A percentile compares a stretch with the other conserved stretches of the same genome.
Evolutionary conservation across 345 rosid species (phyloP).

Genomic region (Lepidium sativum): DNA sequence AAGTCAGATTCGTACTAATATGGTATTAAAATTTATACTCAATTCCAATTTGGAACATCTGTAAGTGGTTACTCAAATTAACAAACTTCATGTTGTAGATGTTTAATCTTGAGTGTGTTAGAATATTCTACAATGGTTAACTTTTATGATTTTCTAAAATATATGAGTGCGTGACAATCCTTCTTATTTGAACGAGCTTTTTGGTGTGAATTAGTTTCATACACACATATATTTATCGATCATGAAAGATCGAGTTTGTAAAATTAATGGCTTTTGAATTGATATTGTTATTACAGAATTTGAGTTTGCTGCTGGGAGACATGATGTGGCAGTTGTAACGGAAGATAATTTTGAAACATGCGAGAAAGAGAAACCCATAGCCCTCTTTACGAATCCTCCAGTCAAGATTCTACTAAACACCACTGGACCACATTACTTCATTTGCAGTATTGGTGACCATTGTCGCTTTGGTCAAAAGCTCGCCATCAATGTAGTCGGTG

Average conservation of each 20-base stretch:
- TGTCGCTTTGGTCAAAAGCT: conserved; percentile 43
- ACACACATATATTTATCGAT: too few species aligned
- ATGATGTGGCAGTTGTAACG: conserved; percentile 45
- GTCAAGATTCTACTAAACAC: conserved; percentile 34
- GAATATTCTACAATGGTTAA: too few species aligned
- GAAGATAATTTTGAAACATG: conserved; percentile 33
- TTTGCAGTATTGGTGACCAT: conserved; percentile 36
- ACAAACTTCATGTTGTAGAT: too few species aligned
- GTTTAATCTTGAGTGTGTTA: too few species aligned
- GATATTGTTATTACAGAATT: conserved; percentile 30
- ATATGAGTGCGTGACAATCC: too few species aligned
- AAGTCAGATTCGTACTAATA: too few species aligned
- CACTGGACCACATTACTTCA: conserved; percentile 39
- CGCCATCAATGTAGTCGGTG: conserved; percentile 27
- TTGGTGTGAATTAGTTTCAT: too few species aligned
- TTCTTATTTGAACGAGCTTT: too few species aligned
- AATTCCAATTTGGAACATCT: too few species aligned
- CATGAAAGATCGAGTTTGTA: neutral
- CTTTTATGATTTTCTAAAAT: too few species aligned
- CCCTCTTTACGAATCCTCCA: conserved; percentile 22
- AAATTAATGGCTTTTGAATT: neutral
- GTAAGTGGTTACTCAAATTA: too few species aligned
- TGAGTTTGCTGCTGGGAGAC: conserved; percentile 40
- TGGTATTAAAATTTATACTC: too few species aligned
- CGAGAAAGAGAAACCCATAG: conserved; percentile 22